Base-by-base conservation (phyloP, 2,329 filamentous ascomycete genomes). In the Fusarium sp. region DNA sequence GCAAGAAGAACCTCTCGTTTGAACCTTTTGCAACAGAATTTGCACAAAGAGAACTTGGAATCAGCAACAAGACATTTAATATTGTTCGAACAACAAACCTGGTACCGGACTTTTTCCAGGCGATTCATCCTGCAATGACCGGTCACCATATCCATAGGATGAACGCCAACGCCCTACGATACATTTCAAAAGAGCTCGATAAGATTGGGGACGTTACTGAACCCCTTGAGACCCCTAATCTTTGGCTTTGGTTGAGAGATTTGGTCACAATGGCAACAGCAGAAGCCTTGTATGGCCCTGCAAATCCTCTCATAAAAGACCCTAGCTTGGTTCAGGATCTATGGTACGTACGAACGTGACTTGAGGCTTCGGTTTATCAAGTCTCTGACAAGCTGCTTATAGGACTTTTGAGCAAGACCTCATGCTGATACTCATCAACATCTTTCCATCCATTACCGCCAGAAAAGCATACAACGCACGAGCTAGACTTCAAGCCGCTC, bases 1-100 rank as follows among this genome's bases (percentile, higher is more conserved):
- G 79, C 26, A 74, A 75, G 36, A 77, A 77, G 44, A 75, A 77
- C 8, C 69, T 84, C 15, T 75, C 73, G 3, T 83, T 83, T 64
- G 76, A 79, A 25, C 76, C 77, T 1, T 74, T 83, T 38, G 72
- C 77, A 8, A 53, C 76, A 4, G 73, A 77, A 15, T 72, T 77
- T 3, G 72, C 74, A 6, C 69, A 75, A 25, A 70, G 73, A n/a
- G 65, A 80, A 42, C 67, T 81, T 25, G 76, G 74, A 1, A 71
- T 79, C 24, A 72, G 74, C 24, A 65, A 73, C 25, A 50, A 69
- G 4, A 57, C 64, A 4, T 25, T 68, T 13, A 49, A 53, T 3
- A 61, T 67, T 28, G 31, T 71, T 12, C 48, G 49, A 22, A 43
- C 63, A 29, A 67, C 59, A 6, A 69, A 73, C 0, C 68, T 75